Conservation (phyloP, 257 asterid species). For the Solanum sejunctum region DNA sequence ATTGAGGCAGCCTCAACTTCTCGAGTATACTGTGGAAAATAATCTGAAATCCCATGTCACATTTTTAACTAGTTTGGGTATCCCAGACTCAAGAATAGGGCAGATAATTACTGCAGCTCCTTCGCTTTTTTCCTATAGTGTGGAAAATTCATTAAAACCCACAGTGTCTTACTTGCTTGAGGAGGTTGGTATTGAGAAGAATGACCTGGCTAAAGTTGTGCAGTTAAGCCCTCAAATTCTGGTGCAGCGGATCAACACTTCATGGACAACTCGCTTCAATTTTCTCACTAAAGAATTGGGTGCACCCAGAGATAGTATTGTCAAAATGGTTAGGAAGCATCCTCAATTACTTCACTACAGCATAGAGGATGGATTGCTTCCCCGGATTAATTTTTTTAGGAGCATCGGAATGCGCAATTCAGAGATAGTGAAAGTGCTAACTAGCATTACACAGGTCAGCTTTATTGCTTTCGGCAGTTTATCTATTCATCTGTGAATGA, state of each 20-base stretch:
- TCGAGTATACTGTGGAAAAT: constrained; percentile 74
- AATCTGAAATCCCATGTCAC: constrained; percentile 82
- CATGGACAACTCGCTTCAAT: constrained; percentile 67
- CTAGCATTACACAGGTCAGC: constrained; percentile 84
- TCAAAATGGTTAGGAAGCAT: constrained; percentile 91
- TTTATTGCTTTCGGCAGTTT: constrained; percentile 1
- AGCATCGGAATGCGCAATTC: constrained; percentile 71
- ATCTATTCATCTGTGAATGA: background rate
- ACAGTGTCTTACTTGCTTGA: constrained; percentile 73
- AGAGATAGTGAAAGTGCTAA: constrained; percentile 68
- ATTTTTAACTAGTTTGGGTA: constrained; percentile 58
- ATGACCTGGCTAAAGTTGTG: constrained; percentile 72
- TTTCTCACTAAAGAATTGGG: constrained; percentile 72
- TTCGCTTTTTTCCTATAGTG: constrained; percentile 83
- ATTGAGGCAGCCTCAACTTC: constrained; percentile 85
- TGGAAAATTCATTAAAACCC: constrained; percentile 79
- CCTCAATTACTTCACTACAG: constrained; percentile 96
- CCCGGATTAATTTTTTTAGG: constrained; percentile 70
- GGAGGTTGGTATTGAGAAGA: constrained; percentile 73
- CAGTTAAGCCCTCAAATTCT: constrained; percentile 96
- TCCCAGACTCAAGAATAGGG: constrained; percentile 82
- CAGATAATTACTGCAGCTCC: constrained; percentile 79
- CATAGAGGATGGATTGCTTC: constrained; percentile 74
- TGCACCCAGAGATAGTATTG: constrained; percentile 79
- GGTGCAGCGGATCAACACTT: constrained; percentile 78